Evolutionary conservation across 2,329 filamentous ascomycete species (phyloP).

Genomic region (Hymenoscyphus fraxineus): DNA sequence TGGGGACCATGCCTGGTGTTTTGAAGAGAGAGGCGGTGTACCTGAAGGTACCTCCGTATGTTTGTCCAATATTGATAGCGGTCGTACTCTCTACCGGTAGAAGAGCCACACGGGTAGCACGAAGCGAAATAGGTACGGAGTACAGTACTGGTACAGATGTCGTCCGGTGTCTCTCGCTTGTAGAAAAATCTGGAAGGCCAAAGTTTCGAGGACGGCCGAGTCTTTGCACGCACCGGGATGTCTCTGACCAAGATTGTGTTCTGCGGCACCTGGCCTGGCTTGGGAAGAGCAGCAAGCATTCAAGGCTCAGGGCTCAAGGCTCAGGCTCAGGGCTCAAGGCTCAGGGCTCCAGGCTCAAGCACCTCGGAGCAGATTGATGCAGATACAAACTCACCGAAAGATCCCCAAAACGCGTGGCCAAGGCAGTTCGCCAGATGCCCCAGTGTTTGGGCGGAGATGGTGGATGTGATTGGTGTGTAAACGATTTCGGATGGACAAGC

Average conservation of each 20-base stretch:
- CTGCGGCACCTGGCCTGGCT: no score
- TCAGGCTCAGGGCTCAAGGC: no score
- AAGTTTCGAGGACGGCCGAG: neutral
- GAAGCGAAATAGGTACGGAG: no score
- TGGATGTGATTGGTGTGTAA: neutral
- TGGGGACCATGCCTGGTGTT: neutral
- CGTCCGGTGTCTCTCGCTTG: conserved; percentile 1
- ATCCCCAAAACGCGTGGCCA: neutral
- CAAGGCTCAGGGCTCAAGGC: no score
- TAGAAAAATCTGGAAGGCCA: no score
- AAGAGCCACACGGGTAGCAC: no score
- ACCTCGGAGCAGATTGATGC: neutral
- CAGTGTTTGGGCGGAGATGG: neutral
- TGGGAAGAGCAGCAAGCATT: neutral
- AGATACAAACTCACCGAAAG: neutral
- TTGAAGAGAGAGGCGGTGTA: no score
- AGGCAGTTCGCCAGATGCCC: neutral
- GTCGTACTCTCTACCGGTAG: no score
- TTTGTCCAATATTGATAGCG: no score
- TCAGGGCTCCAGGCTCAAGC: no score
- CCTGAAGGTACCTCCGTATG: no score
- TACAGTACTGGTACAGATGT: neutral
- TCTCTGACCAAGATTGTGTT: neutral
- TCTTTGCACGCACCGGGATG: conserved; percentile 1
- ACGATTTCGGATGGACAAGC: neutral